phyloP scores from a whole-genome alignment of 768 basidiomycete species.

The Mycena sanguinolenta region DNA sequence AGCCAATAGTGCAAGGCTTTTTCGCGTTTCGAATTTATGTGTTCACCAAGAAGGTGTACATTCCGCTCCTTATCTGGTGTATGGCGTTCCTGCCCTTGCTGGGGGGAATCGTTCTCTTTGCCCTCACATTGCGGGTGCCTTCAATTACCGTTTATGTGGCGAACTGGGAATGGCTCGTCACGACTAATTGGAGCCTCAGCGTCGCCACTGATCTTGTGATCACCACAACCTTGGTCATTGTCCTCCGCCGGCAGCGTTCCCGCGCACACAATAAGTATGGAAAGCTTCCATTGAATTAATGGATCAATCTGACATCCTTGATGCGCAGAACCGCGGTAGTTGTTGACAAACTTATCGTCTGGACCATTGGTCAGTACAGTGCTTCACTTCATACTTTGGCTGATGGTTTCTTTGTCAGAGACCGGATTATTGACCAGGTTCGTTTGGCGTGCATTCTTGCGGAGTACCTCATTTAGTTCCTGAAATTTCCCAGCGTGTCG shows the following conservation, averaged over 20 bases:
- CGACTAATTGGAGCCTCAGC: background rate
- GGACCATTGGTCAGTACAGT: background rate
- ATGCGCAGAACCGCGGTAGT: background rate
- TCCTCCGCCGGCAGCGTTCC: background rate
- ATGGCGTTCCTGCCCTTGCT: background rate
- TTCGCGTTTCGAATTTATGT: background rate
- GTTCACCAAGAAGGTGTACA: background rate
- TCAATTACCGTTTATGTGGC: background rate
- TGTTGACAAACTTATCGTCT: background rate
- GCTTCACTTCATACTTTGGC: background rate
- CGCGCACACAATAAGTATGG: background rate
- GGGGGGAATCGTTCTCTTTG: background rate
- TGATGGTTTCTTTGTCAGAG: background rate
- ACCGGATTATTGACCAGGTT: slow-evolving; percentile 9
- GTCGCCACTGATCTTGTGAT: background rate
- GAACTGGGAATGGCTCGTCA: background rate
- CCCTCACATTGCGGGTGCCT: background rate
- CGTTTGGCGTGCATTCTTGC: background rate
- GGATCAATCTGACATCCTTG: background rate
- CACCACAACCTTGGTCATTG: background rate
- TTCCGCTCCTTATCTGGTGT: background rate
- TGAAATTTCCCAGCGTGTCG: background rate
- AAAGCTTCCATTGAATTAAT: background rate
- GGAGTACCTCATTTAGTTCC: background rate
- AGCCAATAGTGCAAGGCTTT: background rate